Conservation (phyloP, 306 rosid species). For the Trifolium subterraneum region DNA sequence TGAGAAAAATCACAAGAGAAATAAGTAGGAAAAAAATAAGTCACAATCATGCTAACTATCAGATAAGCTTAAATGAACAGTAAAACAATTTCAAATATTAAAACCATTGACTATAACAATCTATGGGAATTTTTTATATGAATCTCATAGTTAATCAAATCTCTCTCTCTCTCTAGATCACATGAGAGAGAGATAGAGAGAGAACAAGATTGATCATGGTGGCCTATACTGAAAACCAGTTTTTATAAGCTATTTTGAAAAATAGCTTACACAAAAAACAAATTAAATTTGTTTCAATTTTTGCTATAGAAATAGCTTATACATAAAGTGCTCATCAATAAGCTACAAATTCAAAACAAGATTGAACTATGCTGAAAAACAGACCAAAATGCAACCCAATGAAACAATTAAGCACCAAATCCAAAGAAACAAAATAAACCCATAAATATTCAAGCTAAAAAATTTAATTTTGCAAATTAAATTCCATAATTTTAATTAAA, state of each 20-base stretch:
- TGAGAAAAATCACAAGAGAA: slow-evolving; percentile 26
- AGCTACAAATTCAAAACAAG: not conserved
- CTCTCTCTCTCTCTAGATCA: not conserved
- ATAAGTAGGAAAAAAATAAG: slow-evolving; percentile 3
- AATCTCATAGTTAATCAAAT: slow-evolving; percentile 1
- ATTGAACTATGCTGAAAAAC: not conserved
- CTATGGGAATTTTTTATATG: not conserved
- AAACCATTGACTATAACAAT: slow-evolving; percentile 17
- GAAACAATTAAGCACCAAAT: not conserved
- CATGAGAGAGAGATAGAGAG: no score
- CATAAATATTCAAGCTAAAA: not conserved
- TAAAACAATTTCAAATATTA: not conserved
- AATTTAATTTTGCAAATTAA: not conserved
- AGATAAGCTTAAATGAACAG: slow-evolving; percentile 7
- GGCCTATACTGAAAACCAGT: no score
- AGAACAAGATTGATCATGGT: no score
- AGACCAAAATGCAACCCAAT: slow-evolving; percentile 7
- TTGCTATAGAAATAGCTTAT: not conserved
- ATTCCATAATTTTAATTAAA: slow-evolving; percentile 8
- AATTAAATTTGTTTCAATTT: no score
- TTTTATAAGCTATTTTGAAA: not conserved
- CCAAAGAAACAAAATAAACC: not conserved
- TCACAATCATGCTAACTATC: slow-evolving; percentile 29
- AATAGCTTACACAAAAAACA: not conserved
- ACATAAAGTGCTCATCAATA: not conserved